Conservation (phyloP, 2,329 filamentous ascomycete genomes). For the Pestalotiopsis sp. region DNA sequence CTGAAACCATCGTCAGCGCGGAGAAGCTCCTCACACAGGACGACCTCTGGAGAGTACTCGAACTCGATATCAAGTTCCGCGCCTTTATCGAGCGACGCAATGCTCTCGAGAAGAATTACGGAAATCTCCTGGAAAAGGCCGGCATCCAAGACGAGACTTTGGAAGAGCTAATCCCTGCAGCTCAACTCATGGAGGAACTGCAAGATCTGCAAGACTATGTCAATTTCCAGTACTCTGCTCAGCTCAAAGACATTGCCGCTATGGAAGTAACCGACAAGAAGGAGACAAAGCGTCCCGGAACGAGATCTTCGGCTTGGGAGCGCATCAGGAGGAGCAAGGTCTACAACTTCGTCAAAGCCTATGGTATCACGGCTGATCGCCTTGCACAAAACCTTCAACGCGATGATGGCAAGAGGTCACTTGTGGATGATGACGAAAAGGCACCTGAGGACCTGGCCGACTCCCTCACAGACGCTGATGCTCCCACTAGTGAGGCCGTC, state of each 20-base stretch:
- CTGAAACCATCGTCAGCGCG: constrained; percentile 74
- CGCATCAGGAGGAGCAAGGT: constrained; percentile 79
- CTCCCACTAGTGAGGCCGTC: constrained; percentile 74
- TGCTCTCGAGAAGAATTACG: constrained; percentile 76
- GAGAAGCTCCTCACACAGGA: constrained; percentile 91
- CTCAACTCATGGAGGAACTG: constrained; percentile 88
- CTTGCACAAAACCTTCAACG: constrained; percentile 85
- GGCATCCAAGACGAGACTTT: constrained; percentile 74
- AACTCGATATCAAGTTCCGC: constrained; percentile 92
- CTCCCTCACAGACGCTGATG: constrained; percentile 71
- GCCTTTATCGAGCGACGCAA: constrained; percentile 92
- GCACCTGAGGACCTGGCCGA: constrained; percentile 88
- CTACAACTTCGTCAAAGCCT: constrained; percentile 82
- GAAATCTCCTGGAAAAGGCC: constrained; percentile 66
- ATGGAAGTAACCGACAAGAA: constrained; percentile 61
- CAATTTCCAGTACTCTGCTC: constrained; percentile 86
- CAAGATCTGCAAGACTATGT: constrained; percentile 97
- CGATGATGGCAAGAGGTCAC: constrained; percentile 65
- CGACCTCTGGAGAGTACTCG: constrained; percentile 93
- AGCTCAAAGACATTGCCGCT: constrained; percentile 78
- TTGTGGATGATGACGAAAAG: constrained; percentile 81
- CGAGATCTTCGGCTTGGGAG: constrained; percentile 79
- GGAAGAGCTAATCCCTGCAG: constrained; percentile 78
- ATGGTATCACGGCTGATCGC: constrained; percentile 86
- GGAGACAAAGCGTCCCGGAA: constrained; percentile 78